Evolutionary conservation across 2,329 filamentous ascomycete species (phyloP), one percentile per base, ranked within the genome.

Genomic region (Colletotrichum truncatum): DNA sequence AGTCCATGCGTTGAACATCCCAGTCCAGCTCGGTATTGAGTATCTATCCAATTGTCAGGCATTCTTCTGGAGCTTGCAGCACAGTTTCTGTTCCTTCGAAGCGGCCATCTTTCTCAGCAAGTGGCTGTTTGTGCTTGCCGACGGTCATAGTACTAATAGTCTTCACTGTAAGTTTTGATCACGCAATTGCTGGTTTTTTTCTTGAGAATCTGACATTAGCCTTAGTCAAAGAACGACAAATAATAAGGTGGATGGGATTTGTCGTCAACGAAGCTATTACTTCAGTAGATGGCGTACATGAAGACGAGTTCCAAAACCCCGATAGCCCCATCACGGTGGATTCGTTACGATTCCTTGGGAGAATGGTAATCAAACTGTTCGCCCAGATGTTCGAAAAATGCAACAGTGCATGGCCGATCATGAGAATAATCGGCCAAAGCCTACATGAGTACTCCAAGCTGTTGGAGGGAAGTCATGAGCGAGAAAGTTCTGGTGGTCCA

Each of bases 41-140:
- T 61, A 54, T 11, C 38, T 55, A 26, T 39, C 39, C 6, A 30
- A 41, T 25, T 62, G 58, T 9, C 58, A 39, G 10, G 32, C 58
- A 12, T 62, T 62, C 30, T 48, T 56, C 39, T 62, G 58, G 58
- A 56, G 51, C 26, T 26, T 62, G 28, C 25, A 62, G 11, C 43
- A 63, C 21, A 39, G 25, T 8, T 43, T 63, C n/a, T 57, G 34
- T 39, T 48, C 34, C 7, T 43, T 51, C 21, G 52, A 57, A 9
- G 11, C 41, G 21, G 43, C 32, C 11, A n/a, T 49, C 2, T 49
- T 43, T 16, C 25, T 58, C 4, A 49, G 39, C 23, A 49, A 39
- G 8, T 56, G 39, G 49, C 23, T 57, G 2, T 48, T 16, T 6
- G 28, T 32, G 18, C 34, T 62, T 18, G 38, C 25, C 10, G 41